phyloP scores from a whole-genome alignment of 192 early-diverging fungal species.

The Coemansia sp. region DNA sequence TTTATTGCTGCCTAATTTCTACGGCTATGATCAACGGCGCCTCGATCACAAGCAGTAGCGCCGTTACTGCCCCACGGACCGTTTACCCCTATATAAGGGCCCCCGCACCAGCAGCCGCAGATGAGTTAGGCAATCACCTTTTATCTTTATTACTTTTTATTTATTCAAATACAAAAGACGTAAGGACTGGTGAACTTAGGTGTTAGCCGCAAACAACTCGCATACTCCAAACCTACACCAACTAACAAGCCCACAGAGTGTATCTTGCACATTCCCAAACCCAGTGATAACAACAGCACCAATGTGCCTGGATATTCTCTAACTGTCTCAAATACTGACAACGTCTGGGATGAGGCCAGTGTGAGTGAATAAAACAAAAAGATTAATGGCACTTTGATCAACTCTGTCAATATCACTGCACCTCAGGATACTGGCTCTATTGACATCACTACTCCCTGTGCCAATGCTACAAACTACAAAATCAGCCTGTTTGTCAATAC shows the following conservation, averaged over 20 bases:
- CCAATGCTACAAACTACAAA: conserved; percentile 20
- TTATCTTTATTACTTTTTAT: too few species aligned
- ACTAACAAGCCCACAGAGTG: conserved; percentile 24
- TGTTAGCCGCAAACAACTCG: too few species aligned
- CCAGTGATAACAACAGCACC: conserved; percentile 16
- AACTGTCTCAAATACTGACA: conserved; percentile 38
- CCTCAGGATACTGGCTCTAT: conserved; percentile 1
- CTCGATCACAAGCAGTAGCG: too few species aligned
- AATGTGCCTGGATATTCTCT: conserved; percentile 10
- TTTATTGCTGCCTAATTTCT: too few species aligned
- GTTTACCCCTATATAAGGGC: too few species aligned
- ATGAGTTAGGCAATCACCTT: too few species aligned
- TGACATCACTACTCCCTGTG: conserved; percentile 36
- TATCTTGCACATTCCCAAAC: conserved; percentile 25
- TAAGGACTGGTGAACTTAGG: too few species aligned
- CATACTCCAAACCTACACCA: background rate
- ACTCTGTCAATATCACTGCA: conserved; percentile 15
- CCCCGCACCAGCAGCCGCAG: too few species aligned
- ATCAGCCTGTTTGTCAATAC: conserved; percentile 52
- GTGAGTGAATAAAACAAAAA: conserved; percentile 37
- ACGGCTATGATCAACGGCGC: too few species aligned
- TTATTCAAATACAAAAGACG: too few species aligned
- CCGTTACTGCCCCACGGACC: too few species aligned
- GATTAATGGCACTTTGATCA: conserved; percentile 22
- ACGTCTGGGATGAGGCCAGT: conserved; percentile 44